These are phyloP conservation scores for Scutellaria baicalensis DNA, from an alignment of 257 asterid genomes.

Conservation along the genomic window DNA sequence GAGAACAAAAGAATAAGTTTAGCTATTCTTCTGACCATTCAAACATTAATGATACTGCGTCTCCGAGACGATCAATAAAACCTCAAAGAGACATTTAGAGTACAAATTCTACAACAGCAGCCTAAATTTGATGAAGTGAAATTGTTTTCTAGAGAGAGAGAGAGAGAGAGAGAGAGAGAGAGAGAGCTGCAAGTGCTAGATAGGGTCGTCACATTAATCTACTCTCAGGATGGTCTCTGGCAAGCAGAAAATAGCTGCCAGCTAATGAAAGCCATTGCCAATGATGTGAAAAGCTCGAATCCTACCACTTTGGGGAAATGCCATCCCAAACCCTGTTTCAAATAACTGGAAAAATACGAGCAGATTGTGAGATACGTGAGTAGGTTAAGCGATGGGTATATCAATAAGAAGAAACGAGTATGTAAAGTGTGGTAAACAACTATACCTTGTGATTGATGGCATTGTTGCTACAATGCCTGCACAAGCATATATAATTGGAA, in stretches of 20 bases:
- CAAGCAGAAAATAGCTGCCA: slow-evolving; percentile 90
- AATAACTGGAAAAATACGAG: slow-evolving; percentile 47
- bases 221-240: slow-evolving; percentile 61
- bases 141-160: not conserved
- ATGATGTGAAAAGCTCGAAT: slow-evolving; percentile 74
- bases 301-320: slow-evolving; percentile 79
- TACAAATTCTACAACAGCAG: slow-evolving; percentile 13
- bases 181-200: not conserved
- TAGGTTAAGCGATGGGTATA: not conserved
- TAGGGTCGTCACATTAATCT: too few species aligned
- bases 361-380: not conserved
- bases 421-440: not conserved
- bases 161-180: not conserved
- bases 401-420: not conserved
- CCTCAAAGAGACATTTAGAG: not conserved
- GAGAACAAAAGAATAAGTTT: too few species aligned
- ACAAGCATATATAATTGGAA: slow-evolving; percentile 79
- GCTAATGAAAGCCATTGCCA: slow-evolving; percentile 87
- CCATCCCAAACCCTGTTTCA: slow-evolving; percentile 86
- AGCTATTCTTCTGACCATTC: not conserved
- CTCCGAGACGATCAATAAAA: not conserved
- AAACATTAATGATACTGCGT: not conserved
- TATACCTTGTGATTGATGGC: slow-evolving; percentile 88
- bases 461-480: slow-evolving; percentile 89
- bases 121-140: not conserved